Percentiles rank a stretch among this genome's conserved stretches.
phyloP scores from a whole-genome alignment of 75 land plant species.

The Pinus albicaulis region DNA sequence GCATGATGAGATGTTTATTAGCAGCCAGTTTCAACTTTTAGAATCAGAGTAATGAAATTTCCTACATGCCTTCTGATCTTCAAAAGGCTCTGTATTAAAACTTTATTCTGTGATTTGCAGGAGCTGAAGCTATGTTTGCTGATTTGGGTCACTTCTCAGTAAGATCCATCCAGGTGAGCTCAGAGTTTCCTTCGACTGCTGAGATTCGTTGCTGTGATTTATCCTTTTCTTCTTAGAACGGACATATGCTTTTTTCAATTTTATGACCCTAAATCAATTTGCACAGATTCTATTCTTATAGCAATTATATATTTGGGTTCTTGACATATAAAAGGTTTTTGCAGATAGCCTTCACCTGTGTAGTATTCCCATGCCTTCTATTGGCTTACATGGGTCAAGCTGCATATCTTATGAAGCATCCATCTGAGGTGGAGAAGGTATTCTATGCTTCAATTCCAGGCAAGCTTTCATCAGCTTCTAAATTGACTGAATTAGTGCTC shows the following conservation, averaged over 20 bases:
- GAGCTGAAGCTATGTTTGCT: conserved; percentile 95
- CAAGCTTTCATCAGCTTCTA: conserved; percentile 7
- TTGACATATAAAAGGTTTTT: background rate
- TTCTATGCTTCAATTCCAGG: conserved; percentile 96
- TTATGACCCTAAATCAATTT: background rate
- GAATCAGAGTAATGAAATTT: background rate
- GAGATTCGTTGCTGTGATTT: background rate
- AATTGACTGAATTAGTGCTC: background rate
- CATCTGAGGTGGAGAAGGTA: conserved; percentile 37
- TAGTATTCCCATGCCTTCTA: conserved; percentile 91
- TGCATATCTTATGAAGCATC: conserved; percentile 74
- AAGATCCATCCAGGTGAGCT: conserved; percentile 65
- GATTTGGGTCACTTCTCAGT: conserved; percentile 89
- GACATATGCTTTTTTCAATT: background rate
- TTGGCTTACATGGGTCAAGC: conserved; percentile 96
- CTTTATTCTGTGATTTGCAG: conserved; percentile 26
- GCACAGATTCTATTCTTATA: background rate
- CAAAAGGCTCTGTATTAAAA: background rate
- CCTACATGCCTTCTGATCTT: background rate
- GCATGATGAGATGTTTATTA: background rate
- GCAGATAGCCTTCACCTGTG: conserved; percentile 80
- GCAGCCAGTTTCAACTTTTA: background rate
- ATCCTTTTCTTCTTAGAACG: background rate
- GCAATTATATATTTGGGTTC: background rate
- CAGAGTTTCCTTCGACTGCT: background rate